Evolutionary conservation across 257 asterid genomes (phyloP), one percentile per base, ranked within the genome.

Genomic region (Phtheirospermum japonicum): DNA sequence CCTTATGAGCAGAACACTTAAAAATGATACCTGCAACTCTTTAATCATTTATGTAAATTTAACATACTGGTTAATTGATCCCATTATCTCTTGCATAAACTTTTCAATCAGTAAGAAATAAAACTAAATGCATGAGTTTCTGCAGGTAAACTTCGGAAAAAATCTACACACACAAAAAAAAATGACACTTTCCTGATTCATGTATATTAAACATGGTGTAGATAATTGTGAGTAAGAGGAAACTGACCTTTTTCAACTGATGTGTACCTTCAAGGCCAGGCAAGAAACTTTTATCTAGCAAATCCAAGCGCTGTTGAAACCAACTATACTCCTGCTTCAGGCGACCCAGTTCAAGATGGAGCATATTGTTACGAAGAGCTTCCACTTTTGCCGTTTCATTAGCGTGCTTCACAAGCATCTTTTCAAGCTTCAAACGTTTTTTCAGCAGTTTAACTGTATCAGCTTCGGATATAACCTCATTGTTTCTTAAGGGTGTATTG

Each of bases 201-300:
- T 13, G 67, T 49, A 57, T 28, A 55, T 57, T 18, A 67, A 26
- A 64, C 54, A 67, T 49, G 56, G 49, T 39, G 48, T 23, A 32
- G 39, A 65, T 58, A 50, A 61, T 13, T 30, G 31, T 58, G 69
- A 62, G 61, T 36, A 26, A 57, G 54, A 52, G 65, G 68, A 75
- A 67, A 86, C 95, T 33, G 71, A 92, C 99, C 97, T 89, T 92
- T 73, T 61, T 82, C 68, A 70, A 62, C 48, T 74, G 81, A 68
- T 68, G 64, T 68, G 39, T 72, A 74, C 77, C 85, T 71, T 74
- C 85, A 34, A 59, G 65, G 36, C 73, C 76, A 42, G 46, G 68
- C 30, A 71, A 61, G 75, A 76, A 71, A 67, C 75, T 53, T 53
- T 60, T 65, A 64, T 83, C 87, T 50, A 92, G 79, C 26, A 68